phyloP scores from a whole-genome alignment of 768 basidiomycete species.

The Rhizopogon vesiculosus region DNA sequence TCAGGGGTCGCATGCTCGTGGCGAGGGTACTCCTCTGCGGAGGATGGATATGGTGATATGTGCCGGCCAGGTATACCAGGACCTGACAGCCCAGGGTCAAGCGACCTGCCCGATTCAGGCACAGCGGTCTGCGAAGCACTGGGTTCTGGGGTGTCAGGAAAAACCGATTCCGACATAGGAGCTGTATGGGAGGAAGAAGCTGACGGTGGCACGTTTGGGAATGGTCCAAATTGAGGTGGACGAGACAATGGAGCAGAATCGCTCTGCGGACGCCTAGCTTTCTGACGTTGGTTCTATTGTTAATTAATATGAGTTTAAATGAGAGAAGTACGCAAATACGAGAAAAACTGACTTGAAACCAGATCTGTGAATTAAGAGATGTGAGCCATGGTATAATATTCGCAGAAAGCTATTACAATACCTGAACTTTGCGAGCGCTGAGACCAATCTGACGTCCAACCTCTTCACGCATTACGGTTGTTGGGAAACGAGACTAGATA shows the following conservation, averaged over 20 bases:
- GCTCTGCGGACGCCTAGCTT: slow-evolving; percentile 70
- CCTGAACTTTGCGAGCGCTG: slow-evolving; percentile 88
- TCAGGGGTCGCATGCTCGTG: slow-evolving; percentile 9
- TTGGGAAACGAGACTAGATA: slow-evolving; percentile 79
- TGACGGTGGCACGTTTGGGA: slow-evolving; percentile 40
- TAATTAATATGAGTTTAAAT: slow-evolving; percentile 7
- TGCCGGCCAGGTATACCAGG: slow-evolving; percentile 48
- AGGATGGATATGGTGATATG: slow-evolving; percentile 10
- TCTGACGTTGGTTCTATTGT: slow-evolving; percentile 80
- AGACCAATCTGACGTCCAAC: slow-evolving; percentile 85
- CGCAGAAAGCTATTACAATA: slow-evolving; percentile 30
- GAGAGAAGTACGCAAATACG: not conserved
- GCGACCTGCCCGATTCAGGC: slow-evolving; percentile 18
- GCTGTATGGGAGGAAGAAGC: slow-evolving; percentile 18
- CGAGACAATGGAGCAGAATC: slow-evolving; percentile 49
- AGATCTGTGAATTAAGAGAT: slow-evolving; percentile 49
- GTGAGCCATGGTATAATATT: slow-evolving; percentile 7
- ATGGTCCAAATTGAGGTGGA: slow-evolving; percentile 61
- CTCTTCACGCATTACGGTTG: slow-evolving; percentile 83
- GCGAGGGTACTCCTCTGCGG: slow-evolving; percentile 14
- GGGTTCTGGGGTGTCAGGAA: slow-evolving; percentile 10
- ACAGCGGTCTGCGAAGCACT: slow-evolving; percentile 7
- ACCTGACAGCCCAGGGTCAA: slow-evolving; percentile 41
- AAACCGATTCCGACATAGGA: not conserved
- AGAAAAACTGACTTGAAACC: slow-evolving; percentile 66